phyloP scores from a whole-genome alignment of 306 rosid genomes.

The Pterocarpus macrocarpus region DNA sequence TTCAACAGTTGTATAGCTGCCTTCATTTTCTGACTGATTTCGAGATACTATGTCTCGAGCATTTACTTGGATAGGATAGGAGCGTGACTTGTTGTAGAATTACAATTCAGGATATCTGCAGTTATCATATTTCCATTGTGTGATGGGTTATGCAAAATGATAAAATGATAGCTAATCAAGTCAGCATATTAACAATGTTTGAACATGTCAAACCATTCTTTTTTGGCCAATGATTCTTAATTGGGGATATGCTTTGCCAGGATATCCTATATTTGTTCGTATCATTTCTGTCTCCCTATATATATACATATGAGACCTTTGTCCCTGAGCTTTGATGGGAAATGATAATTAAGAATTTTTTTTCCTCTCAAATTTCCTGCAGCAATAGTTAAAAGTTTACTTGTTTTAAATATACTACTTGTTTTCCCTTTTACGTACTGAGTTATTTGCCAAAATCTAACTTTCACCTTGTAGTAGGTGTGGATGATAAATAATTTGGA shows the following conservation, averaged over 20 bases:
- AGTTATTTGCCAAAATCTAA: neutral
- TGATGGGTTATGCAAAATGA: neutral
- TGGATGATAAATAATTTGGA: conserved; percentile 78
- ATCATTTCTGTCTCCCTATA: neutral
- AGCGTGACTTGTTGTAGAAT: neutral
- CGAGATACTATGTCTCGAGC: neutral
- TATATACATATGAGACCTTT: too few species aligned
- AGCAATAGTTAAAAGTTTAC: too few species aligned
- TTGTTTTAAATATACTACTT: too few species aligned
- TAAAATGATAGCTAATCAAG: neutral
- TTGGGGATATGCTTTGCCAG: conserved; percentile 1
- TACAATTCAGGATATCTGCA: neutral
- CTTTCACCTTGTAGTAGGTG: conserved; percentile 55
- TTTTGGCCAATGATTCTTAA: conserved; percentile 5
- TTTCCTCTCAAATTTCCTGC: too few species aligned
- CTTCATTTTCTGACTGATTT: neutral
- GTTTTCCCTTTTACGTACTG: neutral
- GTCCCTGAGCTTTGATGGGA: too few species aligned
- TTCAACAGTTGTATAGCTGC: too few species aligned
- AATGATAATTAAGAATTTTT: too few species aligned
- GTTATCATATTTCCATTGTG: neutral
- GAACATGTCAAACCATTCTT: neutral
- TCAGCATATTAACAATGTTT: neutral
- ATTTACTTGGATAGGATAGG: neutral
- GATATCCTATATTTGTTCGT: neutral